Base-by-base conservation (phyloP, 352 stramenopile species). In the Globisporangium megalacanthum region DNA sequence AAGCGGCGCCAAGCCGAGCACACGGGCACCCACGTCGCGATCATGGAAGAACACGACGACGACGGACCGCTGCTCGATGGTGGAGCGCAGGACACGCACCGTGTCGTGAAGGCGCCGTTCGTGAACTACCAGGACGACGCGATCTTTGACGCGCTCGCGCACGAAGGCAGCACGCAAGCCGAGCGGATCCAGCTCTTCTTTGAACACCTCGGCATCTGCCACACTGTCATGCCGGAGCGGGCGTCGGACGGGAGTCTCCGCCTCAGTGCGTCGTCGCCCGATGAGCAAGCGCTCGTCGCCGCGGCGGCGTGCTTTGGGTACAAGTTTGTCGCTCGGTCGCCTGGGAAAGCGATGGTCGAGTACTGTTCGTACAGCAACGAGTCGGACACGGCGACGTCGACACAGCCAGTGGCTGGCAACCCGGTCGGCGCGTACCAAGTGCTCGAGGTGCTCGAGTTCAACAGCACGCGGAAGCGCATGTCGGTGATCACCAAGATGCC, bases 171-270 rank as follows among this genome's bases (percentile, higher is more conserved):
- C 33, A 15, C 19, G 1, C 77, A 89, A n/a, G 72, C 77, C 2
- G 65, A 73, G 15, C 56, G 56, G 35, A 91, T 97, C 46, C 49
- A 53, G 0, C 46, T 62, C 1, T 97, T 97, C 60, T 97, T 89
- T 37, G 86, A 96, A 49, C 82, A 95, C 65, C 62, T 97, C 31
- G 67, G 88, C 4, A 75, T 97, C 13, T 98, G 93, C 67, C 94
- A 99, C 73, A 99, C 97, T 6, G 96, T 99, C 35, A 98, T 99
- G 67, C 95, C 98, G 0, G 97, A 99, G 69, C 92, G 88, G 13
- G 85, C 96, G 35, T 54, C 94, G 0, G 94, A 97, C 48, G 86
- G 84, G 4, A 83, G 64, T 58, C 62, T 96, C 4, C 75, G 83
- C 1, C 79, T 97, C 58, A 96, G 92, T 58, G 91, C 94, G 1